These are phyloP conservation scores for Prorocentrum cordatum DNA, from an alignment of 169 alveolate genomes.

Conservation along the genomic window DNA sequence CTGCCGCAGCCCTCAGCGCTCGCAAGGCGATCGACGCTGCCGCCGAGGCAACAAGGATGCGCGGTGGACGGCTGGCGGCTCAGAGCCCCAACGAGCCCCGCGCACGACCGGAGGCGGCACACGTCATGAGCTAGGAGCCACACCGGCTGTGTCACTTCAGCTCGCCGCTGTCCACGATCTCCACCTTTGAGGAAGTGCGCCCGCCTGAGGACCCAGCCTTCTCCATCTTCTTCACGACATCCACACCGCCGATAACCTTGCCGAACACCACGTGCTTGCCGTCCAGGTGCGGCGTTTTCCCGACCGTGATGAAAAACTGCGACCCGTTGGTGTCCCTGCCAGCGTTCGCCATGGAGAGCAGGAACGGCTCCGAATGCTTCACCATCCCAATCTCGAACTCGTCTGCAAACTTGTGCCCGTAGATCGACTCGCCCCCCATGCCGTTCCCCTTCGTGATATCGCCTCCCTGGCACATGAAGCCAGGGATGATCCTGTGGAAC, in stretches of 20 bases:
- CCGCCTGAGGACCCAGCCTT: constrained; percentile 83
- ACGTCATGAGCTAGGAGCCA: too few species aligned
- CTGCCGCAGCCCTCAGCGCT: too few species aligned
- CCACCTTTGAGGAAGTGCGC: constrained; percentile 79
- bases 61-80: too few species aligned
- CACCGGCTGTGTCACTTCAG: too few species aligned
- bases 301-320: constrained; percentile 55
- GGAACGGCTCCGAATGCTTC: not conserved
- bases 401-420: constrained; percentile 89
- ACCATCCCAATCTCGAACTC: constrained; percentile 71
- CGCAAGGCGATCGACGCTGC: too few species aligned
- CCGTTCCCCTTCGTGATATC: constrained; percentile 79
- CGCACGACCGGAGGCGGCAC: too few species aligned
- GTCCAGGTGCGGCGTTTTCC: constrained; percentile 93
- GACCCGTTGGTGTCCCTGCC: constrained; percentile 89
- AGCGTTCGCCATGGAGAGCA: constrained; percentile 51
- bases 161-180: constrained; percentile 89
- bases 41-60: too few species aligned
- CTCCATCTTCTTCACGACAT: constrained; percentile 89
- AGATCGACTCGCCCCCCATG: constrained; percentile 78
- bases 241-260: constrained; percentile 80
- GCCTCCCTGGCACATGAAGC: constrained; percentile 88
- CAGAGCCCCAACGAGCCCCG: too few species aligned
- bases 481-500: constrained; percentile 93
- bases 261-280: constrained; percentile 98